Conservation (phyloP, 441 rosid genomes). For the Gossypium schwendimanii region DNA sequence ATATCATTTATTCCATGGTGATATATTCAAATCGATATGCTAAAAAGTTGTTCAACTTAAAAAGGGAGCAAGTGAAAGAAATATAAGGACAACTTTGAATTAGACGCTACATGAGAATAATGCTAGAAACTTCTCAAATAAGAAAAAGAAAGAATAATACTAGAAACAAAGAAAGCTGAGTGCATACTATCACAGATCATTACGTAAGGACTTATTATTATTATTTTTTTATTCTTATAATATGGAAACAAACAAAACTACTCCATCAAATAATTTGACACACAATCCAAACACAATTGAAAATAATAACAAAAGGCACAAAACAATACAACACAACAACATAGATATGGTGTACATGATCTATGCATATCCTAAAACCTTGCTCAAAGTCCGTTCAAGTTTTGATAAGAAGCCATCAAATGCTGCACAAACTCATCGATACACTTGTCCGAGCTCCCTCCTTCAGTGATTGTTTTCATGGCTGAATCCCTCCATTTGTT, state of each 20-base stretch:
- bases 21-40: not conserved
- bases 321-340: too few relatives aligned
- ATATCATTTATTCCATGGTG: not conserved
- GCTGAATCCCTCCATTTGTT: constrained; percentile 51
- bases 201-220: not conserved
- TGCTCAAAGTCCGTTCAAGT: not conserved
- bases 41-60: not conserved
- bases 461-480: constrained; percentile 41
- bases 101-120: not conserved
- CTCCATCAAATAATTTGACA: not conserved
- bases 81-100: not conserved
- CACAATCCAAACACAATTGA: not conserved
- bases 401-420: constrained; percentile 10
- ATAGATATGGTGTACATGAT: not conserved
- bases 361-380: not conserved
- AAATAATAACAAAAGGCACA: too few relatives aligned
- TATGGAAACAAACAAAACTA: not conserved
- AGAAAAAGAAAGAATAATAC: not conserved
- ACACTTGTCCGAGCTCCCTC: constrained; percentile 55
- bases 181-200: not conserved
- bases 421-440: constrained; percentile 37
- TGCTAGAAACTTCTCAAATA: not conserved
- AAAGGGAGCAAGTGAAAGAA: not conserved
- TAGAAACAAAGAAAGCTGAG: not conserved
- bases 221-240: not conserved